These are phyloP conservation scores for Trichoderma virens DNA, from an alignment of 495 filamentous ascomycete genomes.

Conservation along the genomic window DNA sequence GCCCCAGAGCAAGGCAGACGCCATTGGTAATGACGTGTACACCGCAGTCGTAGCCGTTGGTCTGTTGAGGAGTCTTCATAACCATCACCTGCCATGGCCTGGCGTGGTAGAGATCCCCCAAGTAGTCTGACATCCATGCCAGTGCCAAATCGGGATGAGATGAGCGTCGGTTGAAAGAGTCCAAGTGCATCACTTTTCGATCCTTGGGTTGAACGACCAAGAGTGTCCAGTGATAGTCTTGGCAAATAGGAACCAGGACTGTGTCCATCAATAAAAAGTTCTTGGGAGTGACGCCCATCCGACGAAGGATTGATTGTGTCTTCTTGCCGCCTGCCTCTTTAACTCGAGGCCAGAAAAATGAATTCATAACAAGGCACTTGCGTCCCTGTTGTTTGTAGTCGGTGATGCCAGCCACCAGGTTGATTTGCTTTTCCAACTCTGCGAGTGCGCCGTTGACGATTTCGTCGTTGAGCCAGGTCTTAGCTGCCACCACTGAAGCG, in stretches of 20 bases:
- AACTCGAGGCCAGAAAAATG: slow-evolving; percentile 61
- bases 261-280: slow-evolving; percentile 38
- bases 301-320: slow-evolving; percentile 25
- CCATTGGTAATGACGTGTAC: slow-evolving; percentile 71
- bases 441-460: slow-evolving; percentile 63
- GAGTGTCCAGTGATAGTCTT: slow-evolving; percentile 52
- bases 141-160: slow-evolving; percentile 35
- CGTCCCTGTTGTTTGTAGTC: slow-evolving; percentile 41
- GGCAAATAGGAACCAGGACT: slow-evolving; percentile 40
- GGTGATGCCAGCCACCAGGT: slow-evolving; percentile 38
- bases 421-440: slow-evolving; percentile 52
- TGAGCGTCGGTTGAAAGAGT: slow-evolving; percentile 47
- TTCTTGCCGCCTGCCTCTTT: slow-evolving; percentile 38
- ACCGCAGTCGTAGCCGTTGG: slow-evolving; percentile 72
- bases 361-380: slow-evolving; percentile 61
- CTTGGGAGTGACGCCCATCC: slow-evolving; percentile 23
- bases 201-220: slow-evolving; percentile 58
- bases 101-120: slow-evolving; percentile 48
- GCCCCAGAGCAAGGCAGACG: slow-evolving; percentile 56
- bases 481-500: slow-evolving; percentile 41
- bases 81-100: slow-evolving; percentile 54
- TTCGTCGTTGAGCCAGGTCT: slow-evolving; percentile 76
- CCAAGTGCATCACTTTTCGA: slow-evolving; percentile 63
- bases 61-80: slow-evolving; percentile 46
- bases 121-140: slow-evolving; percentile 50